Evolutionary conservation across 441 rosid genomes (phyloP), one percentile per base, ranked within the genome.

Genomic region (Metrosideros polymorpha): DNA sequence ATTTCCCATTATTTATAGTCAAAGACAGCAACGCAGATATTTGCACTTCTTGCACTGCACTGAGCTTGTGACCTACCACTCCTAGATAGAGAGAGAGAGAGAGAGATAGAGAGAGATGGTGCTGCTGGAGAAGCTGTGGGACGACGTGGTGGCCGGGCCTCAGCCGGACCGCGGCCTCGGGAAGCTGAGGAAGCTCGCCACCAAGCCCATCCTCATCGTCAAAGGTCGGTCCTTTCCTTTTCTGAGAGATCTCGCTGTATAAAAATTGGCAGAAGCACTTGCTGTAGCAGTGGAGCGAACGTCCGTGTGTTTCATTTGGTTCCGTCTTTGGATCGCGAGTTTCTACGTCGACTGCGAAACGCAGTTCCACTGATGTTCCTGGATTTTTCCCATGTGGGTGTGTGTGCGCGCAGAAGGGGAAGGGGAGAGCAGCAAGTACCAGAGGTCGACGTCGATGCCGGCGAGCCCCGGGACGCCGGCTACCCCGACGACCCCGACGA

Each of bases 401-500:
- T 57, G 3, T 35, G 3, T 47, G 10, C 29, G 55, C 6, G 45
- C 19, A 90, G 89, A 86, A 35, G 88, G 53, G 19, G 91, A 86
- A 77, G 84, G 49, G 63, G 89, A 87, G 52, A 61, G 87, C 27
- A 91, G 90, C 89, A 88, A 87, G 91, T 89, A 27, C 52, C 91
- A 87, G 94, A 88, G 92, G 84, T 91, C 93, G 17, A 1, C 88
- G 61, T 89, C 96, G 7, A 89, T 91, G 90, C 95, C 95, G 27
- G 77, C 91, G 9, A 91, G 84, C 84, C 94, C 96, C 0, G 90
- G 49, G 71, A 91, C 93, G 51, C 99, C 98, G 2, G 82, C 91
- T 30, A 96, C 98, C 0, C 99, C 98, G 24, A 89, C 82, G 61
- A 96, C 98, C 6, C 98, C 96, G 3, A 84, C 91, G 43, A 92